Evolutionary conservation across 2,329 filamentous ascomycete species (phyloP).

Genomic region (Aspergillus terreus): DNA sequence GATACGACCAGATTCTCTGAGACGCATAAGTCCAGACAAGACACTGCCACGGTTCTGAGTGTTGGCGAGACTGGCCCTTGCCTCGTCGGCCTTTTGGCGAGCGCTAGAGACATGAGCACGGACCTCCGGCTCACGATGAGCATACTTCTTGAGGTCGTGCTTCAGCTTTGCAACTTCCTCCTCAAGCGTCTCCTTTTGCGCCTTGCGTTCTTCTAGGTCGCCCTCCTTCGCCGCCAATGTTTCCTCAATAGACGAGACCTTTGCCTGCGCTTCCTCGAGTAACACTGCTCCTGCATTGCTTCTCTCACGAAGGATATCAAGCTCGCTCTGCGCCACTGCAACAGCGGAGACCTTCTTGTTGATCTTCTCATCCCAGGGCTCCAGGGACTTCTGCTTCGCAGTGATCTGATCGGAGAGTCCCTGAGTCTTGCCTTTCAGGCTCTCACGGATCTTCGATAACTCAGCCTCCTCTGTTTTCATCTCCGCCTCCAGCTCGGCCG

Average conservation of each 20-base stretch:
- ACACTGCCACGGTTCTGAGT: conserved; percentile 94
- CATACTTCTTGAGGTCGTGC: conserved; percentile 67
- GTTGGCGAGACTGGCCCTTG: conserved; percentile 80
- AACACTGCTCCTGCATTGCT: conserved; percentile 82
- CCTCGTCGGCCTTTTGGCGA: conserved; percentile 93
- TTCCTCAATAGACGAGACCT: conserved; percentile 70
- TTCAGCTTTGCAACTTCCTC: conserved; percentile 71
- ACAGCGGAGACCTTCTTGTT: conserved; percentile 93
- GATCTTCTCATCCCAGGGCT: conserved; percentile 96
- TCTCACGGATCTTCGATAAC: conserved; percentile 76
- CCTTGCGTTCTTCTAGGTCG: conserved; percentile 73
- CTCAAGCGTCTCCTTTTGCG: conserved; percentile 67
- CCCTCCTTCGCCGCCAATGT: conserved; percentile 65
- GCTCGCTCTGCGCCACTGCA: conserved; percentile 89
- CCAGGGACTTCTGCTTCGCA: conserved; percentile 84
- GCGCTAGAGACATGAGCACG: conserved; percentile 82
- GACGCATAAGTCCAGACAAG: conserved; percentile 82
- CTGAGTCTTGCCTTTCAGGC: conserved; percentile 92
- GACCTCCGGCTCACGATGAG: conserved; percentile 74
- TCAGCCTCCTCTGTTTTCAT: conserved; percentile 78
- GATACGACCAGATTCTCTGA: conserved; percentile 93
- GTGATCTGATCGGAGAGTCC: conserved; percentile 90
- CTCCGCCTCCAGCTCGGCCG: conserved; percentile 69
- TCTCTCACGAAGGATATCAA: conserved; percentile 85
- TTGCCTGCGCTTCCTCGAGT: conserved; percentile 76